phyloP scores from a whole-genome alignment of 1,139 yeast species.

The Arxiozyma bovina region DNA sequence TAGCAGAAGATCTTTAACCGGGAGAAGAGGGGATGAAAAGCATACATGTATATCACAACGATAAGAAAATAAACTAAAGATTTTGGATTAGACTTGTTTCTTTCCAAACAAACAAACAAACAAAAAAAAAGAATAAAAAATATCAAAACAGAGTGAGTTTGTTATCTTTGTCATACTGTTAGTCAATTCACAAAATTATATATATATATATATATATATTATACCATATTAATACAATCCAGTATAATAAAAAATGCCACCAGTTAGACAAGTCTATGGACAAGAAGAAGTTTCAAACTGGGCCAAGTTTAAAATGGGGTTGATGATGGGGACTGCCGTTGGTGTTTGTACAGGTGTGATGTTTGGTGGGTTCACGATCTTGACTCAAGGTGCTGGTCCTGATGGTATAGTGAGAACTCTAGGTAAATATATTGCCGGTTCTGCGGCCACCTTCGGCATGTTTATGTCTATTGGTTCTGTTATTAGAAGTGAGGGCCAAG shows the following conservation, averaged over 20 bases:
- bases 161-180: no score
- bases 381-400: conserved; percentile 97
- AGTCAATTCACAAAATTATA: no score
- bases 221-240: no score
- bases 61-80: no score
- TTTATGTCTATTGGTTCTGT: conserved; percentile 94
- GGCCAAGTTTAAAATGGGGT: conserved; percentile 97
- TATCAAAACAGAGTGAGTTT: no score
- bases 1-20: no score
- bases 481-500: conserved; percentile 59
- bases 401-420: conserved; percentile 93
- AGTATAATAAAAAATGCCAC: conserved; percentile 54
- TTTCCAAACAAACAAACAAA: no score
- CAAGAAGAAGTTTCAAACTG: conserved; percentile 81
- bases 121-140: no score
- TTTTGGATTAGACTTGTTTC: no score
- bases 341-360: conserved; percentile 94
- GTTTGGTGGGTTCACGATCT: conserved; percentile 86
- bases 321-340: conserved; percentile 91
- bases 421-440: conserved; percentile 93
- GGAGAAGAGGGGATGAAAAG: no score
- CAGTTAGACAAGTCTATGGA: conserved; percentile 66
- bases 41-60: no score
- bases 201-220: no score
- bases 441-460: conserved; percentile 92